Base-by-base conservation (phyloP, 2,329 filamentous ascomycete species). In the Fusarium piperis region DNA sequence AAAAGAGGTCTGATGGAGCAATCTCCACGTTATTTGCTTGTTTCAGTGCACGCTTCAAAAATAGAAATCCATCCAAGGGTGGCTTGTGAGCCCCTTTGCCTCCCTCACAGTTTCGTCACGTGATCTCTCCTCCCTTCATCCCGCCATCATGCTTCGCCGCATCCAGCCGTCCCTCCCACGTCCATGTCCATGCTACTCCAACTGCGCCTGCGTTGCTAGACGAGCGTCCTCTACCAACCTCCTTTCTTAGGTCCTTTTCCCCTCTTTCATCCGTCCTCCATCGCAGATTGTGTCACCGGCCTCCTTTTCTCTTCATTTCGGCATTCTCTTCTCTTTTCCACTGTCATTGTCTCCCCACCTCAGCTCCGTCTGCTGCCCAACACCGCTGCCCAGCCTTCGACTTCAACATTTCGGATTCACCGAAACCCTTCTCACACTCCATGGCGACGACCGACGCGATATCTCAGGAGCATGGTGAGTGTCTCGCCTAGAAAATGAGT, bases 391-490 rank as follows among this genome's bases (percentile, higher is more conserved):
- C 64, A 71, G 64, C 55, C 32, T 52, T 61, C 55, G 32, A 69
- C 36, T 38, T 41, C 28, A 46, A 33, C 70, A 38, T 62, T 61
- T 72, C 70, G 28, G 26, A 65, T 61, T 38, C 35, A 33, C 53
- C 28, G 20, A 20, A 60, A 23, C 39, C 10, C 12, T 57, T 66
- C 52, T 60, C 65, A 48, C 62, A 67, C 61, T 62, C 65, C 59
- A 77, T 77, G 76, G 76, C 76, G 67, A 78, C 76, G 59, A 76
- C 76, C 61, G 76, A 78, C 53, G 56, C 71, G 16, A 62, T 76
- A 33, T 30, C 74, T 69, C 75, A 71, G 57, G 61, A 77, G 44
- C 75, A 77, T 59, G 76, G 76, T 78, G 62, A 68, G 67, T 64
- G 3, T 51, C 41, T 51, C 10, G 0, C 12, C 46, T 23, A 30